Evolutionary conservation across 2,329 filamentous ascomycete species (phyloP).

Genomic region (Stachybotrys echinatus): DNA sequence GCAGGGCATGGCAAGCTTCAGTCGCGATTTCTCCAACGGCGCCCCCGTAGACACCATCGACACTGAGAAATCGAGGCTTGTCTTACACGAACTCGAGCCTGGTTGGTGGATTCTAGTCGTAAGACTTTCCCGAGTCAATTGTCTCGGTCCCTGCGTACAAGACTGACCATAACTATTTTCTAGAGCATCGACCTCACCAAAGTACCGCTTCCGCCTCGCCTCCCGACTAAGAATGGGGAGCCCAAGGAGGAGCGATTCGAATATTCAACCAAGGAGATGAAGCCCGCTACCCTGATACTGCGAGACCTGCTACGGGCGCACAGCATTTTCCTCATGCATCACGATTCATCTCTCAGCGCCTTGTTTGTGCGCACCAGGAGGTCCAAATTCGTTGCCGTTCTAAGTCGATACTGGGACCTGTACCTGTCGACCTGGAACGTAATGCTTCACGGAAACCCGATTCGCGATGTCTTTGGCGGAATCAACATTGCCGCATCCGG

Average conservation of each 20-base stretch:
- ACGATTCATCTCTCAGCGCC: slow-evolving; percentile 67
- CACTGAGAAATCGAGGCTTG: slow-evolving; percentile 80
- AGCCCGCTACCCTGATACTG: slow-evolving; percentile 70
- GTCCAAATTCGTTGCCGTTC: slow-evolving; percentile 62
- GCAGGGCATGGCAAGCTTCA: slow-evolving; percentile 94
- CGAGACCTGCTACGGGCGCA: slow-evolving; percentile 81
- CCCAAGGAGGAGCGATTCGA: slow-evolving; percentile 50
- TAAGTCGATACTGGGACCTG: slow-evolving; percentile 77
- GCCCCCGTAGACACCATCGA: slow-evolving; percentile 79
- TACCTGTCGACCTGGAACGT: slow-evolving; percentile 77
- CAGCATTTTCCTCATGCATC: slow-evolving; percentile 79
- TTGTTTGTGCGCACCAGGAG: slow-evolving; percentile 62
- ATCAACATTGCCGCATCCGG: slow-evolving; percentile 86
- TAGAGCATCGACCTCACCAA: slow-evolving; percentile 69
- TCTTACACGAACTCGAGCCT: slow-evolving; percentile 80
- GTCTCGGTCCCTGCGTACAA: neutral
- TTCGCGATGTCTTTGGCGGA: slow-evolving; percentile 70
- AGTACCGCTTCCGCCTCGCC: slow-evolving; percentile 53
- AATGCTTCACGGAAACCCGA: slow-evolving; percentile 83
- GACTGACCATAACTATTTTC: slow-evolving; percentile 4
- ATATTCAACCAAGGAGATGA: slow-evolving; percentile 87
- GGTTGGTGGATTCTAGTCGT: slow-evolving; percentile 97
- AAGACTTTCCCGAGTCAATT: slow-evolving; percentile 25
- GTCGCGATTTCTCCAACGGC: slow-evolving; percentile 77
- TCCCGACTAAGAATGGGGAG: slow-evolving; percentile 35